Conservation (phyloP, 1,284 basidiomycete genomes). For the Rhodotorula sp. region DNA sequence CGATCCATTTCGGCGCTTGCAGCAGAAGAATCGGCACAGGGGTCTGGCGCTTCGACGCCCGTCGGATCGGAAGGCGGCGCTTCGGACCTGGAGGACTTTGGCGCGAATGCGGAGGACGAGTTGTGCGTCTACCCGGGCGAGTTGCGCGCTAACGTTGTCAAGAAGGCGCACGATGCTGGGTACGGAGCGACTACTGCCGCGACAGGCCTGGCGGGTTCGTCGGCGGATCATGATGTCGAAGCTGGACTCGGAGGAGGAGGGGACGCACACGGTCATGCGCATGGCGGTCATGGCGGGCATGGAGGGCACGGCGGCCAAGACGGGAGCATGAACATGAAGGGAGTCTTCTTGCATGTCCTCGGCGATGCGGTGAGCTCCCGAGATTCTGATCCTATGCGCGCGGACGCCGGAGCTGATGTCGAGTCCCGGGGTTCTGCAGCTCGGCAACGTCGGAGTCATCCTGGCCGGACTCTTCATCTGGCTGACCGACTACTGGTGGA, state of each 20-base stretch:
- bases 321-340: constrained; percentile 87
- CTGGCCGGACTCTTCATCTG: constrained; percentile 89
- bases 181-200: constrained; percentile 32
- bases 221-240: neutral
- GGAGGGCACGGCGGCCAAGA: constrained; percentile 26
- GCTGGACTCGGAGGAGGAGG: constrained; percentile 12
- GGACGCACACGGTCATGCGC: constrained; percentile 39
- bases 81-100: constrained; percentile 17
- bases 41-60: neutral
- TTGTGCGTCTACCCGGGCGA: constrained; percentile 43
- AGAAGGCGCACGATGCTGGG: constrained; percentile 41
- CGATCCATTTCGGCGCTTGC: neutral
- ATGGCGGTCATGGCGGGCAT: constrained; percentile 46
- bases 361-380: constrained; percentile 70
- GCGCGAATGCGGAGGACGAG: constrained; percentile 37
- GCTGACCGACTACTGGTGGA: constrained; percentile 69
- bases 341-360: constrained; percentile 87
- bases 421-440: constrained; percentile 37
- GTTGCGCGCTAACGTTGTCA: constrained; percentile 41
- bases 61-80: neutral
- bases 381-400: no score
- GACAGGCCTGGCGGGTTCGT: neutral
- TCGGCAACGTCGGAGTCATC: constrained; percentile 97
- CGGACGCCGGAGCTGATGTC: neutral
- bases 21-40: neutral